Evolutionary conservation across 2,329 filamentous ascomycete genomes (phyloP).

Genomic region (Aspergillus sp.): DNA sequence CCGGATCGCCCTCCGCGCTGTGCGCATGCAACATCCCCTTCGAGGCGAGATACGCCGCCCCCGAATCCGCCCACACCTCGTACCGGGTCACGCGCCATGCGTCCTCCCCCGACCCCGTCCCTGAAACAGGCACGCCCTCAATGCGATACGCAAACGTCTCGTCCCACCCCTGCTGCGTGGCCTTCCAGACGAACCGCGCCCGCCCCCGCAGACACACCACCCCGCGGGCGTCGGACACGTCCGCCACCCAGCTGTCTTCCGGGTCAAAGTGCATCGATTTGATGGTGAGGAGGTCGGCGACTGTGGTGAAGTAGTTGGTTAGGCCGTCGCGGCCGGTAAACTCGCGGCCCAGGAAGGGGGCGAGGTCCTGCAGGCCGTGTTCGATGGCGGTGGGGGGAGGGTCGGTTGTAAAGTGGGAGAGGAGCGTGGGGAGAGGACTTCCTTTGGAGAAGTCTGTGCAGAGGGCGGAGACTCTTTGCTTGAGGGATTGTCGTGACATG

Average conservation of each 20-base stretch:
- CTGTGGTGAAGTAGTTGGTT: constrained; percentile 35
- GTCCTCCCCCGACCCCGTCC: neutral
- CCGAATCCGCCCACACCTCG: constrained; percentile 46
- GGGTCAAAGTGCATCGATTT: constrained; percentile 38
- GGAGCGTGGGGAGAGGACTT: constrained; percentile 23
- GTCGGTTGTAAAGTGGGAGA: constrained; percentile 34
- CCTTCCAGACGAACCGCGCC: constrained; percentile 34
- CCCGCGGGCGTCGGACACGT: constrained; percentile 23
- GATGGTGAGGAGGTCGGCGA: constrained; percentile 31
- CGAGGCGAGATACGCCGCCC: constrained; percentile 43
- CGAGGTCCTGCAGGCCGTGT: constrained; percentile 40
- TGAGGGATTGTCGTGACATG: constrained; percentile 18
- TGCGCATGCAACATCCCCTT: constrained; percentile 15
- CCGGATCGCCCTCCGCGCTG: no score
- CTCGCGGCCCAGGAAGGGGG: constrained; percentile 43
- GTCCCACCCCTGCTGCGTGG: constrained; percentile 38
- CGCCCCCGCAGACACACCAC: constrained; percentile 34
- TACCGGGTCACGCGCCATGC: constrained; percentile 38
- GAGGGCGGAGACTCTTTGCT: constrained; percentile 27
- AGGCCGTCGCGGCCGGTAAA: constrained; percentile 38
- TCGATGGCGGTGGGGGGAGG: constrained; percentile 31
- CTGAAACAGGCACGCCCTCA: constrained; percentile 22
- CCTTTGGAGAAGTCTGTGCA: constrained; percentile 30
- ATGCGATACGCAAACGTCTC: constrained; percentile 43
- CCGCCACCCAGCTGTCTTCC: constrained; percentile 38